Evolutionary conservation across 768 basidiomycete genomes (phyloP), one percentile per base, ranked within the genome.

Genomic region (Naganishia antarctica): DNA sequence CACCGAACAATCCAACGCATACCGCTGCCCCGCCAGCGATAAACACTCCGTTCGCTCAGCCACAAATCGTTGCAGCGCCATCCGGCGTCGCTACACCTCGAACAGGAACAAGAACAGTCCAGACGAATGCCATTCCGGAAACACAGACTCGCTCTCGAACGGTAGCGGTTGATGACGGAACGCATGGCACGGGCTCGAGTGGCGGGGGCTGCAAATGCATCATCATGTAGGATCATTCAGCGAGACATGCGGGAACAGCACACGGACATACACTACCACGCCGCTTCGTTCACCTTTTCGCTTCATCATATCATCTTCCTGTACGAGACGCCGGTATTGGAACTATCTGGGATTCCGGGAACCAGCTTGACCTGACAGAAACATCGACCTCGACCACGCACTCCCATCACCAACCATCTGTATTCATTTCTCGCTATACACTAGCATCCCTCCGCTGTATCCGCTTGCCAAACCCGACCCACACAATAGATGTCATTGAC

Each of bases 151-250:
- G 66, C 12, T 50, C 41, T 18, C 60, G 67, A 61, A n/a, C 46
- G 7, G 21, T 37, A 13, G 62, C 16, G 8, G 49, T 12, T 6
- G 63, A 59, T 15, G 63, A 59, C 47, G 46, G 37, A 29, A 51
- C 44, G 26, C 47, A 65, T 25, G 60, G 31, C 23, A 41, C 40
- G 40, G 41, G 60, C 11, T 71, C 72, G 3, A 63, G 68, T 34
- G 70, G 68, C 1, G 70, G 71, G 7, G 75, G 75, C 23, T 76
- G 75, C 63, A 73, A 73, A 51, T 76, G 75, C 63, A 50, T 72
- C 16, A 74, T 76, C 69, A 74, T 74, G 74, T 76, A 40, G 34
- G 34, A 37, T n/a, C n/a, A n/a, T n/a, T n/a, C n/a, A n/a, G n/a
- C n/a, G n/a, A n/a, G n/a, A n/a, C n/a, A n/a, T n/a, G n/a, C n/a